Conservation (phyloP, 768 basidiomycete species). For the Hebeloma cylindrosporum region DNA sequence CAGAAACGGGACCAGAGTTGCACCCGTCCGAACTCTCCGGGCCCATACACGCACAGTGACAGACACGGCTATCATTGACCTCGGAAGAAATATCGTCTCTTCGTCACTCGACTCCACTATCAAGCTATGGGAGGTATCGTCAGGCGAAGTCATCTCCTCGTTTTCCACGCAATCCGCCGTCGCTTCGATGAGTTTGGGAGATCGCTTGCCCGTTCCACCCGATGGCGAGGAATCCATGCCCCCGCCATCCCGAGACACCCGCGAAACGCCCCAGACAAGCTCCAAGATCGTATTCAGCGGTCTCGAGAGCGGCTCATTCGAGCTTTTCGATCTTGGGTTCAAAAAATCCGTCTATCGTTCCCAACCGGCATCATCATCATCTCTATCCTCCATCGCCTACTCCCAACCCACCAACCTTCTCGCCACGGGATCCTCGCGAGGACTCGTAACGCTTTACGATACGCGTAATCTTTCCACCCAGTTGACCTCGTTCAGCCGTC, state of each 20-base stretch:
- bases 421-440: constrained; percentile 57
- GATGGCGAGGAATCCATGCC: constrained; percentile 22
- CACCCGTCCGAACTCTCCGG: constrained; percentile 59
- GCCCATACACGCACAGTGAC: constrained; percentile 70
- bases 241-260: constrained; percentile 23
- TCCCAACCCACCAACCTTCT: constrained; percentile 41
- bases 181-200: constrained; percentile 45
- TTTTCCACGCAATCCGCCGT: constrained; percentile 45
- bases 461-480: constrained; percentile 42
- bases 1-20: constrained; percentile 32
- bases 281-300: constrained; percentile 54
- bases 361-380: constrained; percentile 16
- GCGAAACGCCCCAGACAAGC: constrained; percentile 46
- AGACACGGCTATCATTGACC: constrained; percentile 57
- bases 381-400: constrained; percentile 48
- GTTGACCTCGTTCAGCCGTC: constrained; percentile 44
- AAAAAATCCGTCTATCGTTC: constrained; percentile 31
- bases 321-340: constrained; percentile 55
- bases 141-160: constrained; percentile 46
- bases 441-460: constrained; percentile 58
- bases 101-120: constrained; percentile 67
- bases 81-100: constrained; percentile 68
- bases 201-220: constrained; percentile 31
- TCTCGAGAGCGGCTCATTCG: constrained; percentile 54
- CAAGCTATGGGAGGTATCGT: constrained; percentile 71